Conservation (phyloP, 495 filamentous ascomycete species). For the Tuber brumale region DNA sequence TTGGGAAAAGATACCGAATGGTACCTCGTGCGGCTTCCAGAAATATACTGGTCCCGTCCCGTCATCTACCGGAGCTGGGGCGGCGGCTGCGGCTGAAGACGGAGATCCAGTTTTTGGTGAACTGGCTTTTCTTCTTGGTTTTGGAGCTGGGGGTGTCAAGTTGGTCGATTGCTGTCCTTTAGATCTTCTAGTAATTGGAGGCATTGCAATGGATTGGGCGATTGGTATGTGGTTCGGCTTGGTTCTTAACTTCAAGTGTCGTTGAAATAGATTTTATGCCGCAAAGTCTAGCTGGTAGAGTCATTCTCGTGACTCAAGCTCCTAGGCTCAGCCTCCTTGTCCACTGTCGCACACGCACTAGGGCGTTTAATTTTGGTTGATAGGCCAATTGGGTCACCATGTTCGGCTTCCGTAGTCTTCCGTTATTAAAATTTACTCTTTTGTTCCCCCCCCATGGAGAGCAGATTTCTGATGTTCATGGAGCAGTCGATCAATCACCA, state of each 20-base stretch:
- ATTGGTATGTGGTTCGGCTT: background rate
- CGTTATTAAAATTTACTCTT: background rate
- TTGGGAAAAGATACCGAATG: conserved; percentile 44
- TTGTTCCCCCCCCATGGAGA: background rate
- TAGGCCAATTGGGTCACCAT: background rate
- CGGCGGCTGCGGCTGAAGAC: background rate
- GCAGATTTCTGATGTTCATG: background rate
- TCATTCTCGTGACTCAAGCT: background rate
- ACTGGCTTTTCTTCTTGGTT: conserved; percentile 1
- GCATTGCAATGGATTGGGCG: background rate
- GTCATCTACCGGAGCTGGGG: background rate
- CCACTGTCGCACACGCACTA: background rate
- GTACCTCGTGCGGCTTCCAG: conserved; percentile 40
- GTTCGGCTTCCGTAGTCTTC: background rate
- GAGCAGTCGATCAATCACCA: background rate
- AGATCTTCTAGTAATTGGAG: conserved; percentile 1
- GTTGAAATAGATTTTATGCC: conserved; percentile 1
- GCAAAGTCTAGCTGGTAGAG: background rate
- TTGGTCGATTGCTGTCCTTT: background rate
- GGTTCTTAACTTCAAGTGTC: background rate
- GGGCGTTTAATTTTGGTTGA: background rate
- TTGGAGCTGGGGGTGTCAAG: background rate
- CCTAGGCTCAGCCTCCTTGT: background rate
- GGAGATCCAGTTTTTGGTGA: background rate
- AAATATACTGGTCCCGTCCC: conserved; percentile 41